phyloP scores from a whole-genome alignment of 495 filamentous ascomycete genomes.

The Aspergillus indologenus region DNA sequence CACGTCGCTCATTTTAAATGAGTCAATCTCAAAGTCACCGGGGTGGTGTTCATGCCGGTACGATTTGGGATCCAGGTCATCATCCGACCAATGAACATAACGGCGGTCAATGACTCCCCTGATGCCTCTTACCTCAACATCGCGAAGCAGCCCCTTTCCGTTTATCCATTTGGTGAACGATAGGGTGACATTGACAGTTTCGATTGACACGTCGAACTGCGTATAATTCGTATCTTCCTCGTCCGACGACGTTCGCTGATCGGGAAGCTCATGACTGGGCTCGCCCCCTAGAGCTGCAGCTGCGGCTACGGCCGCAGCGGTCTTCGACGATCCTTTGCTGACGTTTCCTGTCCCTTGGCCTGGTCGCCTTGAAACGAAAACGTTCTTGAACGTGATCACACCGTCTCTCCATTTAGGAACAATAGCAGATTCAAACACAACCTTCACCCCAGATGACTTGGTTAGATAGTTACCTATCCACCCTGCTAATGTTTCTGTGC shows the following conservation, averaged over 20 bases:
- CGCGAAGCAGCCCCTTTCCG: constrained; percentile 84
- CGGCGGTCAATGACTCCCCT: constrained; percentile 93
- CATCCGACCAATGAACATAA: constrained; percentile 64
- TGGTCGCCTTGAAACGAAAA: constrained; percentile 89
- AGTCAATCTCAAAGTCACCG: constrained; percentile 94
- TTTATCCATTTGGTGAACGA: constrained; percentile 98
- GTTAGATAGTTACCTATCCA: constrained; percentile 96
- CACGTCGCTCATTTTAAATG: constrained; percentile 92
- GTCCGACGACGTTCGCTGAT: constrained; percentile 28
- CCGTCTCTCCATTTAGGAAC: constrained; percentile 92
- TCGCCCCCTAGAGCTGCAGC: constrained; percentile 56
- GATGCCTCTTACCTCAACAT: constrained; percentile 94
- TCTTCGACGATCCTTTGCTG: constrained; percentile 85
- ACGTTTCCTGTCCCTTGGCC: constrained; percentile 75
- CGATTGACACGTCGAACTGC: constrained; percentile 92
- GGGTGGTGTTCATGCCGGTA: constrained; percentile 84
- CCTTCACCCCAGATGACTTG: constrained; percentile 87
- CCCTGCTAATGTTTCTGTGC: constrained; percentile 79
- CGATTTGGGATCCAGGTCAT: constrained; percentile 77
- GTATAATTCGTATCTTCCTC: constrained; percentile 96
- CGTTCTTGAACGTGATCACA: constrained; percentile 94
- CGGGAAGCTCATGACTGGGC: constrained; percentile 20
- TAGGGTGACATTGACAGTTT: constrained; percentile 93
- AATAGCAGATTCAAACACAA: constrained; percentile 96
- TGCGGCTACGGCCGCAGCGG: constrained; percentile 81